Base-by-base conservation (phyloP, 208 protist genomes). In the Acanthamoeba lenticulata region DNA sequence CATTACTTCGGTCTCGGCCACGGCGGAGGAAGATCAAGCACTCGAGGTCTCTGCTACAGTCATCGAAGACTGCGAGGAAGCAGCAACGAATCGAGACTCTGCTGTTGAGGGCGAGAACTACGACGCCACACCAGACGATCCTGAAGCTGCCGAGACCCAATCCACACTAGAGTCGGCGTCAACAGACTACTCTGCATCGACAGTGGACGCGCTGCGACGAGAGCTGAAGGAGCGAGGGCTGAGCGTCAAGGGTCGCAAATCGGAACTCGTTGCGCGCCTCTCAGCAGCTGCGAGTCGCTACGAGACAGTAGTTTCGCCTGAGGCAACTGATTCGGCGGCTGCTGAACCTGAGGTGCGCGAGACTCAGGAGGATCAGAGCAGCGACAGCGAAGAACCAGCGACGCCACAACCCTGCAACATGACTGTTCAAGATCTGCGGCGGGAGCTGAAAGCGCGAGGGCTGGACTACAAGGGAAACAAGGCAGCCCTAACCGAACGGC, bases 171-270 rank as follows among this genome's bases (percentile, higher is more conserved):
- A 69, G 60, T 21, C 60, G 29, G 21, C 6, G 27, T 6, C 60
- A 6, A 69, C 15, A 60, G 15, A 60, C 52, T 27, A 60, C 21
- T 60, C 52, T 60, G 11, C 52, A 11, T 27, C 15, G 81, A 89
- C 27, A 15, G 81, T 89, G n/a, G 38, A 34, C 6, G 29, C 11
- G 81, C 81, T 89, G 24, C 44, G 52, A 15, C n/a, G 47, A 6
- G 81, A 89, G 81, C 81, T 89, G n/a, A 89, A 89, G 81, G 15
- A 62, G 24, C 42, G 42, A 34, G 81, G 81, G 2, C 81, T 89
- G 27, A 67, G 1, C 81, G 62, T 29, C 38, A 38, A 36, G 15
- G 81, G 81, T 1, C 9, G 40, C 6, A 89, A 89, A 38, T 40
- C 42, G 9, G 81, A 89, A 55, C 52, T 89, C 4, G 42, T 89